Evolutionary conservation across 2,329 filamentous ascomycete genomes (phyloP), one percentile per base, ranked within the genome.

Genomic region (Teratosphaeria nubilosa): DNA sequence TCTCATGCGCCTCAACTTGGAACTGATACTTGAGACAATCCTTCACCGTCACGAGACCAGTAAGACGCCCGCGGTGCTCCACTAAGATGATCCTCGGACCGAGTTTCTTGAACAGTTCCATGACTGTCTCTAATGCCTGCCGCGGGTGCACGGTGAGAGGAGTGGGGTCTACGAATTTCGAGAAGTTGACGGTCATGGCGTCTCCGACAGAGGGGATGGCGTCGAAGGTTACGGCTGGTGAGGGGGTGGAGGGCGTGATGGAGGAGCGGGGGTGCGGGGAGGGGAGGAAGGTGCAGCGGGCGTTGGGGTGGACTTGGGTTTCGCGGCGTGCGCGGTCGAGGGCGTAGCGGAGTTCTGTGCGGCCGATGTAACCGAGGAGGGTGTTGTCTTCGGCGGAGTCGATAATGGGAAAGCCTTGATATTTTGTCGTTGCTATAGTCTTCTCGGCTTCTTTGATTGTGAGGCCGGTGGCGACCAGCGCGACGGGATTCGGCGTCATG

Each of bases 21-120:
- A 97, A 96, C 73, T 99, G 92, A 69, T 95, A 97, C 72, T 94
- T 95, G 58, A 99, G 77, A 65, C 94, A 97, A 72, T 99, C 94
- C 73, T 99, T 99, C 62, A 96, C 88, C 0, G 94, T 99, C 0
- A 99, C 89, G 0, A 99, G 80, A 0, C 94, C 94, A 0, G 82
- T 83, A 1, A 99, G 80, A 54, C 84, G 83, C 14, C 94, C 94
- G 59, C 89, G 87, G 70, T 96, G 87, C 72, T 99, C 94, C 45
- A 96, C 87, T 3, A 99, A 80, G 54, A 99, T 92, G 5, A 96
- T 91, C 1, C 94, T 84, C 0, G 92, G 94, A 0, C 94, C 94
- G 71, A 99, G 95, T 76, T 97, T 99, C 72, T 92, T 92, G 78
- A 99, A 99, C 11, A 99, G 80, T 70, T 99, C 94, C 91, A 99